phyloP scores from a whole-genome alignment of 2,329 filamentous ascomycete species.

The Chaetomium globosum region DNA sequence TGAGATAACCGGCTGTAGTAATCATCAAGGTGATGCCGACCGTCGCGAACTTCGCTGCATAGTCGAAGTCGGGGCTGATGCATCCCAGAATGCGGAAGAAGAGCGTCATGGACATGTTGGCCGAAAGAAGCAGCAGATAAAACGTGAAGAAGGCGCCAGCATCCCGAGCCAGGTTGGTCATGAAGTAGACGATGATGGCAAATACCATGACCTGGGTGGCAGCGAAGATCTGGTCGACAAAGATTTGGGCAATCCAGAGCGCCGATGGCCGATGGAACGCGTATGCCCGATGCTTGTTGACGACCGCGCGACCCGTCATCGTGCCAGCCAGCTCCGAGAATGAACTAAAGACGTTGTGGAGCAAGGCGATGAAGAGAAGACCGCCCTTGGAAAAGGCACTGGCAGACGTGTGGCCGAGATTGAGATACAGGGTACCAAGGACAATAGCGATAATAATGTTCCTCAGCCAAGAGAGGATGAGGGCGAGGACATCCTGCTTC shows the following conservation, averaged over 20 bases:
- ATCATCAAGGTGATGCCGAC: constrained; percentile 81
- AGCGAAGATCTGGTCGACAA: constrained; percentile 74
- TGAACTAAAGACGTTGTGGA: constrained; percentile 87
- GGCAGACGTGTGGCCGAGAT: constrained; percentile 65
- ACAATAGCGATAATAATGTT: constrained; percentile 75
- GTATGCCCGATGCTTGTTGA: constrained; percentile 83
- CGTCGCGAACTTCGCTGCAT: constrained; percentile 80
- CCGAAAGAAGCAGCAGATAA: constrained; percentile 68
- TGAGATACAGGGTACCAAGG: constrained; percentile 75
- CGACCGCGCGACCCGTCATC: constrained; percentile 74
- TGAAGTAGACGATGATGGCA: constrained; percentile 77
- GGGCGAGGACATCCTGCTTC: constrained; percentile 80
- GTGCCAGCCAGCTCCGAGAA: constrained; percentile 75
- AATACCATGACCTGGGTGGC: constrained; percentile 72
- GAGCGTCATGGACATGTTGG: constrained; percentile 72
- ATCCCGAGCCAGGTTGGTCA: constrained; percentile 69
- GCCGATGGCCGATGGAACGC: constrained; percentile 82
- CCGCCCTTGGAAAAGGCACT: constrained; percentile 81
- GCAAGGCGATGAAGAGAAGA: constrained; percentile 74
- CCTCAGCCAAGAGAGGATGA: constrained; percentile 70
- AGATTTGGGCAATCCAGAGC: constrained; percentile 80
- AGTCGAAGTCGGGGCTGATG: constrained; percentile 78
- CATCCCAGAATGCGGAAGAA: constrained; percentile 78
- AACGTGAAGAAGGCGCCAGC: constrained; percentile 79
- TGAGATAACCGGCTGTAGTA: constrained; percentile 79